These are phyloP conservation scores for Bruguiera parviflora DNA, from an alignment of 345 rosid species.

Conservation along the genomic window DNA sequence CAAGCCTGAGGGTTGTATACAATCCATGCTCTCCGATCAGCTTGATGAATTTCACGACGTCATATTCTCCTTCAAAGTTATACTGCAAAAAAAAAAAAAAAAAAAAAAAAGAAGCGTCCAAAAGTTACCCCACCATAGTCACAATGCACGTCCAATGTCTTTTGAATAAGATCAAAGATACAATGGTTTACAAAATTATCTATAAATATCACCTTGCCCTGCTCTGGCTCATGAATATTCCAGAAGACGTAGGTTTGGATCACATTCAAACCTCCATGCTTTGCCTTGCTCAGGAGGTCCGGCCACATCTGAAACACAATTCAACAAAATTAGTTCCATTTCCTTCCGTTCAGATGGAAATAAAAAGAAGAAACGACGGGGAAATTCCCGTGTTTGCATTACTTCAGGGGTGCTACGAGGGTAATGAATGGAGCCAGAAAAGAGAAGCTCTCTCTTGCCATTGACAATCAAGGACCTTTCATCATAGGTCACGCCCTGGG, in stretches of 20 bases:
- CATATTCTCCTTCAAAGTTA: constrained; percentile 64
- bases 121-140: no score
- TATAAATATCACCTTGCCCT: constrained; percentile 42
- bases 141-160: not conserved
- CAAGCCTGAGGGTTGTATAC: constrained; percentile 67
- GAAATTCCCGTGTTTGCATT: constrained; percentile 1
- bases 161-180: not conserved
- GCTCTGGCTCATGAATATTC: constrained; percentile 56
- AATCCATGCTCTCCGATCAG: constrained; percentile 46
- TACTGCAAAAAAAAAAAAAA: constrained; percentile 34
- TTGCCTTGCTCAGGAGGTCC: constrained; percentile 41
- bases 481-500: constrained; percentile 45
- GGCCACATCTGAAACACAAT: constrained; percentile 52
- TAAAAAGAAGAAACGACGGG: no score
- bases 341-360: no score
- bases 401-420: constrained; percentile 78
- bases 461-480: constrained; percentile 55
- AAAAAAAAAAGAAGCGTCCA: no score
- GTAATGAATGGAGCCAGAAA: constrained; percentile 84
- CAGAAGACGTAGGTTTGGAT: constrained; percentile 67
- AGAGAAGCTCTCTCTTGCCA: constrained; percentile 56
- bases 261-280: constrained; percentile 51
- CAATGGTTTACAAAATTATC: not conserved
- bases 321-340: not conserved
- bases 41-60: constrained; percentile 75